These are phyloP conservation scores for Pseudogymnoascus sp. DNA, from an alignment of 2,329 filamentous ascomycete species.

Conservation along the genomic window DNA sequence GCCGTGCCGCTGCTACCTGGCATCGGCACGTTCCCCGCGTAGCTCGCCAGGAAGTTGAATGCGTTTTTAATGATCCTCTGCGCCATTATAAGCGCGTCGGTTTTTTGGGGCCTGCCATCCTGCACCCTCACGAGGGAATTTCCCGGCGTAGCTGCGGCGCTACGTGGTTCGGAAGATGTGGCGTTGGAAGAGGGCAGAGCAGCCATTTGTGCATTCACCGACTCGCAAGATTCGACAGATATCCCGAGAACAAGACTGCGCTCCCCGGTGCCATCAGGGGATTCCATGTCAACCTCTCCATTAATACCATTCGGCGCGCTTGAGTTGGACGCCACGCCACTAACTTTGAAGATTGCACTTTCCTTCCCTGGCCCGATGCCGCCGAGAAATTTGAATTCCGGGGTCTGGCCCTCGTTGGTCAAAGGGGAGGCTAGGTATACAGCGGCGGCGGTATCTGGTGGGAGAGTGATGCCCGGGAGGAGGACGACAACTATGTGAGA, in stretches of 20 bases:
- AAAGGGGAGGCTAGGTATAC: constrained; percentile 66
- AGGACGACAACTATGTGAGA: constrained; percentile 85
- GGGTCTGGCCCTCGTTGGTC: constrained; percentile 34
- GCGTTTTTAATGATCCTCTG: constrained; percentile 94
- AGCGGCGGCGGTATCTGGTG: constrained; percentile 68
- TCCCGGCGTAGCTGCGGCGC: constrained; percentile 22
- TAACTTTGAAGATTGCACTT: constrained; percentile 80
- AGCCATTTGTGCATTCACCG: constrained; percentile 62
- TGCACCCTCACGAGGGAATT: constrained; percentile 16
- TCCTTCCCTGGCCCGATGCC: constrained; percentile 85
- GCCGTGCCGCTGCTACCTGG: constrained; percentile 51
- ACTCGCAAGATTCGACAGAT: constrained; percentile 64
- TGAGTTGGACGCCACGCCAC: constrained; percentile 21
- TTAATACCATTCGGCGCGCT: constrained; percentile 39
- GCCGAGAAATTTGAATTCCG: constrained; percentile 75
- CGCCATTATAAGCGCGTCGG: constrained; percentile 69
- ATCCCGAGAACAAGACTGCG: constrained; percentile 65
- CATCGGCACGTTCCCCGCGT: constrained; percentile 58
- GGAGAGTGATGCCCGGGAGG: constrained; percentile 67
- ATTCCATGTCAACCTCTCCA: constrained; percentile 30
- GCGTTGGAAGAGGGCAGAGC: constrained; percentile 41
- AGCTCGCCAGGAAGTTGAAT: constrained; percentile 91
- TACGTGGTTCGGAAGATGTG: constrained; percentile 21
- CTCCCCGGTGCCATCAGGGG: constrained; percentile 20
- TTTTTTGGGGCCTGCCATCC: constrained; percentile 29